phyloP scores from a whole-genome alignment of 2,329 filamentous ascomycete species.

The Bipolaris zeicola region DNA sequence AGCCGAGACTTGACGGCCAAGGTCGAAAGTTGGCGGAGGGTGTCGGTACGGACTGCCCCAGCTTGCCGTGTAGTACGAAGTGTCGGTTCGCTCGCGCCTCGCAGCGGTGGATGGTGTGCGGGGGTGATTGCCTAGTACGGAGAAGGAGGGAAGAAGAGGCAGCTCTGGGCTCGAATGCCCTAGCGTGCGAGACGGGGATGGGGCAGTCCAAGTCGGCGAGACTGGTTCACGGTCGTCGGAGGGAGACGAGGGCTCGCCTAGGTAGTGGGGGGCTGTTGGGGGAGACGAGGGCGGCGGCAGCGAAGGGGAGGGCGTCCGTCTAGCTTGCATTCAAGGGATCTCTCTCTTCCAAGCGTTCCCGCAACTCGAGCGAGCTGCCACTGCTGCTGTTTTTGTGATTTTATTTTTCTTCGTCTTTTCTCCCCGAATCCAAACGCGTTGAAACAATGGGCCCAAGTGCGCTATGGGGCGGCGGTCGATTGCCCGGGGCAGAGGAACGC shows the following conservation, averaged over 20 bases:
- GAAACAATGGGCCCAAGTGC: slow-evolving; percentile 13
- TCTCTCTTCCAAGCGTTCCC: slow-evolving; percentile 24
- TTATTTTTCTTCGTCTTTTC: slow-evolving; percentile 14
- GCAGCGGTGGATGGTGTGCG: slow-evolving; percentile 45
- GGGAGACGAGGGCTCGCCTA: slow-evolving; percentile 30
- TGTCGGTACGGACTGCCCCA: slow-evolving; percentile 91
- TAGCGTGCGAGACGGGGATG: slow-evolving; percentile 49
- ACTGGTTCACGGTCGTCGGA: slow-evolving; percentile 31
- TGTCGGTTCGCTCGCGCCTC: slow-evolving; percentile 50
- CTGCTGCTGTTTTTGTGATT: slow-evolving; percentile 10
- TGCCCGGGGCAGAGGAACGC: slow-evolving; percentile 14
- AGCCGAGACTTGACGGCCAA: slow-evolving; percentile 34
- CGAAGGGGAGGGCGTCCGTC: slow-evolving; percentile 42
- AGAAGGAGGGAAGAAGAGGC: slow-evolving; percentile 44
- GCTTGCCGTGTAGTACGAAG: slow-evolving; percentile 72
- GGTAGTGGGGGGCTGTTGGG: slow-evolving; percentile 35
- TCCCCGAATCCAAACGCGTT: slow-evolving; percentile 29
- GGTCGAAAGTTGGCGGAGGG: slow-evolving; percentile 56
- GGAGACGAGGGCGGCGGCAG: slow-evolving; percentile 44
- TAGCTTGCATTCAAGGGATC: slow-evolving; percentile 49
- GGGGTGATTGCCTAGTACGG: slow-evolving; percentile 39
- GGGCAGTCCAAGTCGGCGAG: slow-evolving; percentile 47
- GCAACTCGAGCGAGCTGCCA: slow-evolving; percentile 23
- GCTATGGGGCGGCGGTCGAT: slow-evolving; percentile 15
- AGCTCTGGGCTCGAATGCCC: slow-evolving; percentile 51